Conservation (phyloP, 23 red algal species). For the Gracilaria gracilis region DNA sequence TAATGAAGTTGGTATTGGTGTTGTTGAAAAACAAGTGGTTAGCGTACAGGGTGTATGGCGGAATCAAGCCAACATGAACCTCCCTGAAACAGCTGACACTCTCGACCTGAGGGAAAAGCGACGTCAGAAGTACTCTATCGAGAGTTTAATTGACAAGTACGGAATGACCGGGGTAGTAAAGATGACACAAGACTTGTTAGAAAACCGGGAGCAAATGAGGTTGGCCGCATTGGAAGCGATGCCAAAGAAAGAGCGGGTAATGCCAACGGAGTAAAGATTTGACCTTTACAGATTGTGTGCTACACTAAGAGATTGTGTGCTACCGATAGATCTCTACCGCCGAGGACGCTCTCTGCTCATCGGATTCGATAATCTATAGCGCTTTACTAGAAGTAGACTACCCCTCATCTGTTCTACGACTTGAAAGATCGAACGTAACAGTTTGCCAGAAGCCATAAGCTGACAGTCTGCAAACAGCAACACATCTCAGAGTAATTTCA, state of each 20-base stretch:
- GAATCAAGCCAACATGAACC: constrained; percentile 24
- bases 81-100: constrained; percentile 14
- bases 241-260: constrained; percentile 59
- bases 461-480: background rate
- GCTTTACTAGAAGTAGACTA: too few relatives aligned
- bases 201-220: constrained; percentile 26
- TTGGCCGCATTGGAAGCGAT: constrained; percentile 33
- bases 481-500: constrained; percentile 55
- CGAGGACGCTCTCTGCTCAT: too few relatives aligned
- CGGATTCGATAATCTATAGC: too few relatives aligned
- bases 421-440: too few relatives aligned
- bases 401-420: too few relatives aligned
- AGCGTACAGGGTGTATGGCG: constrained; percentile 76
- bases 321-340: background rate
- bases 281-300: background rate
- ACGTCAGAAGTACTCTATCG: constrained; percentile 40
- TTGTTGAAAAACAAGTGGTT: constrained; percentile 49
- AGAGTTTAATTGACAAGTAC: constrained; percentile 52
- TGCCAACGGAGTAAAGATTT: constrained; percentile 54
- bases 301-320: background rate
- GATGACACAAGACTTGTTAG: constrained; percentile 58
- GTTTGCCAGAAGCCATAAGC: too few relatives aligned
- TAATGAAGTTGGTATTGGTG: constrained; percentile 50
- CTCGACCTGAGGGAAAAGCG: constrained; percentile 23
- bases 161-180: constrained; percentile 53